These are phyloP conservation scores for Echinochloa phyllopogon DNA, from an alignment of 176 grass and related monocot species.

Conservation along the genomic window DNA sequence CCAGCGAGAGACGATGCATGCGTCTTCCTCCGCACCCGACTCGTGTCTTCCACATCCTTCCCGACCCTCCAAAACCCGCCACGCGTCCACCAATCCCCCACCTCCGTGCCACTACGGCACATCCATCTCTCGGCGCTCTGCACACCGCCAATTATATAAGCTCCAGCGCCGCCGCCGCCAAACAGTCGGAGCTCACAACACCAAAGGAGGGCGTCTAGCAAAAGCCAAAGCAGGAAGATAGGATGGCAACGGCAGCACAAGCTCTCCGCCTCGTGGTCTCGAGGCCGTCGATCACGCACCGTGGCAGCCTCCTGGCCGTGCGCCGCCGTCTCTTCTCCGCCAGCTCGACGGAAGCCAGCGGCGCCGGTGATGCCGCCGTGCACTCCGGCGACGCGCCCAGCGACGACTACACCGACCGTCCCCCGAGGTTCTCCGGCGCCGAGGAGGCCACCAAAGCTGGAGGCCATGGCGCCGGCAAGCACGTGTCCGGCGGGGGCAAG, in stretches of 20 bases:
- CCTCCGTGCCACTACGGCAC: neutral
- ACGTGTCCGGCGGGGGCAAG: neutral
- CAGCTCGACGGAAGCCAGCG: constrained; percentile 31
- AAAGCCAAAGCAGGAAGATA: neutral
- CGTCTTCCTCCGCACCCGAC: neutral
- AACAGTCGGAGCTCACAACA: neutral
- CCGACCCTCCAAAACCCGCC: neutral
- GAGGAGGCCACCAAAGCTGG: constrained; percentile 9
- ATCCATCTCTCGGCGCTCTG: neutral
- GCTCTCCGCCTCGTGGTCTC: constrained; percentile 20
- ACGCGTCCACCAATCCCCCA: constrained; percentile 10
- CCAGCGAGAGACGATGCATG: neutral
- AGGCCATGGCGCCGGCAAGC: neutral
- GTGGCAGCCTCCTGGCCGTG: neutral
- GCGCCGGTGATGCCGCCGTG: constrained; percentile 34
- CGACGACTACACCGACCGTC: constrained; percentile 49
- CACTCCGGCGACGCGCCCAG: constrained; percentile 55
- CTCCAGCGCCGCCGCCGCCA: neutral
- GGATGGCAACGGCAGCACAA: constrained; percentile 31
- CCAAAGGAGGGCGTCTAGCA: neutral
- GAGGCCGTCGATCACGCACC: neutral
- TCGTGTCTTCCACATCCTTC: constrained; percentile 58
- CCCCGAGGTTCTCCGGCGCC: constrained; percentile 48
- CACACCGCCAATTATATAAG: neutral
- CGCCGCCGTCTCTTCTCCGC: neutral